Conservation (phyloP, 106 monocot genomes). For the Apostasia shenzhenica region DNA sequence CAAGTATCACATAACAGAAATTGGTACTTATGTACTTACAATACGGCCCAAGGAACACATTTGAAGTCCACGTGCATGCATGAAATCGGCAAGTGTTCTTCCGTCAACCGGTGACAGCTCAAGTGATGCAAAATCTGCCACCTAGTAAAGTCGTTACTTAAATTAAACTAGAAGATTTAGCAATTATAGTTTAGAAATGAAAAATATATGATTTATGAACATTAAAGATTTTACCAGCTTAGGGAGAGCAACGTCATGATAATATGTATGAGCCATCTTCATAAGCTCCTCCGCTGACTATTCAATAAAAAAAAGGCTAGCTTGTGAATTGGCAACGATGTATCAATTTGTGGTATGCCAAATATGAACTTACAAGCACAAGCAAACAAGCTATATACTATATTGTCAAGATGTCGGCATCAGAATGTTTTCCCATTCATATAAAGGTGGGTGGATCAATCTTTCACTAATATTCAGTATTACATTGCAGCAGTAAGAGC, state of each 20-base stretch:
- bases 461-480: no score
- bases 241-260: constrained; percentile 79
- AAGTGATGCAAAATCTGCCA: constrained; percentile 92
- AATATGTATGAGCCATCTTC: constrained; percentile 65
- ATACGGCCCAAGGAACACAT: constrained; percentile 77
- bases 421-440: no score
- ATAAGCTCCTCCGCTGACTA: constrained; percentile 63
- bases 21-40: constrained; percentile 36
- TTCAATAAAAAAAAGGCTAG: constrained; percentile 1
- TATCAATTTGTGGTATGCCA: neutral
- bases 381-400: no score
- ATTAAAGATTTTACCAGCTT: constrained; percentile 55
- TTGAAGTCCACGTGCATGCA: constrained; percentile 87
- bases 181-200: neutral
- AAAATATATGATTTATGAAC: neutral
- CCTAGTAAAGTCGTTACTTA: constrained; percentile 22
- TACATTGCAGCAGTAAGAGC: no score
- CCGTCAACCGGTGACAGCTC: constrained; percentile 97
- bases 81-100: constrained; percentile 82
- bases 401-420: no score
- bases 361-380: no score
- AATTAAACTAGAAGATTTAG: neutral
- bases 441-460: no score
- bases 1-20: neutral
- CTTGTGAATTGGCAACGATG: neutral